Evolutionary conservation across 805 yeast species (phyloP), one percentile per base, ranked within the genome.

Genomic region (Teunomyces stri): DNA sequence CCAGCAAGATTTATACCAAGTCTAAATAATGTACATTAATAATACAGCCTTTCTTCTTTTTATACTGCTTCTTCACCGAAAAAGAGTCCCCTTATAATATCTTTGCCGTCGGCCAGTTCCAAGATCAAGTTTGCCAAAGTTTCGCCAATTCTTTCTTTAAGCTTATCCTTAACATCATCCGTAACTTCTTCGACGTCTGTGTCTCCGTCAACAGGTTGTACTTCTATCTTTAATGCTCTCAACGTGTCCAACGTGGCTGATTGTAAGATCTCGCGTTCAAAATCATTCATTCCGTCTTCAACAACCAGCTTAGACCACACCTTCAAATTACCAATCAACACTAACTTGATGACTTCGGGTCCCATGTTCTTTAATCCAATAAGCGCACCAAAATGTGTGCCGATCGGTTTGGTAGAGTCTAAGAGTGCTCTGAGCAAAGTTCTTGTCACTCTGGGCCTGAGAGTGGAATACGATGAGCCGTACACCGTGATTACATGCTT

Each of bases 361-460:
- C 97, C 99, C 58, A 94, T 69, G 15, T 85, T 89, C 47, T 81
- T 79, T 58, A 94, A 76, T 5, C 98, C 99, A 42, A 81, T 78
- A 27, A 95, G 78, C 4, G 97, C 85, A 33, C 99, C 99, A 58
- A 87, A 94, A 51, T 90, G 89, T 0, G 98, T 89, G 2, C 96
- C 96, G 12, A 85, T 75, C 0, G 96, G 90, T 55, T 87, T 84
- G 31, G 85, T 80, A 6, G 90, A 78, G 58, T 91, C 96, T 64
- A 94, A 73, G 55, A 95, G 87, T 0, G 97, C 97, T 59, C 96
- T 83, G 50, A 95, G 73, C 46, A 95, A 72, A 1, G 99, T 95
- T 63, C 99, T 79, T 5, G 97, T 90, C 3, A 94, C 92, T 54
- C 98, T 80, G 27, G 98, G 97, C 59, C 89, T 88, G 55, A 94